Conservation (phyloP, 2,329 filamentous ascomycete genomes). For the Beauveria sp. region DNA sequence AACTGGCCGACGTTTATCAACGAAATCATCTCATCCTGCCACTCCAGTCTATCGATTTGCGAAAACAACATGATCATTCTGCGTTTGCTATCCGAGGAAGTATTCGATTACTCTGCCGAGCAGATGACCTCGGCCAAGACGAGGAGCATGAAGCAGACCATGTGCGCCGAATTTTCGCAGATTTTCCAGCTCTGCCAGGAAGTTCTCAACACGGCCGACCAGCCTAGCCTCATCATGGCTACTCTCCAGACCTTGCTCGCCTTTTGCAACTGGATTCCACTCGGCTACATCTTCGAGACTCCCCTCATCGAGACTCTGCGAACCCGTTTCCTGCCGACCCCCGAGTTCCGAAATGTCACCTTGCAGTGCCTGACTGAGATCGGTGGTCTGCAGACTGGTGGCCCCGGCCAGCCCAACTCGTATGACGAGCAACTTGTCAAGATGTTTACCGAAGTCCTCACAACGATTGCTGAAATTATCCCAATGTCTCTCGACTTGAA, state of each 20-base stretch:
- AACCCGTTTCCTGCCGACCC: conserved; percentile 83
- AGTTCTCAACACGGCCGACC: conserved; percentile 82
- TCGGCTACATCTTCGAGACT: conserved; percentile 98
- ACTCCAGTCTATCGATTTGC: conserved; percentile 92
- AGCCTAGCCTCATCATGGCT: conserved; percentile 86
- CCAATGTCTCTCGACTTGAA: conserved; percentile 86
- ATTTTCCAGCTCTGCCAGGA: conserved; percentile 98
- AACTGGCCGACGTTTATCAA: conserved; percentile 99
- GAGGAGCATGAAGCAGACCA: conserved; percentile 91
- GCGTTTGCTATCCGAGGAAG: conserved; percentile 89
- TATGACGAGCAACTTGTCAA: conserved; percentile 95
- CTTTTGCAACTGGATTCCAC: conserved; percentile 97
- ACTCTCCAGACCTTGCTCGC: conserved; percentile 91
- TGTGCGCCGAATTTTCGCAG: conserved; percentile 97
- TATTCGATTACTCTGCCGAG: conserved; percentile 97
- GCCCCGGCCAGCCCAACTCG: conserved; percentile 55
- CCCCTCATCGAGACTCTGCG: conserved; percentile 90
- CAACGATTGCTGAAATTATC: conserved; percentile 87
- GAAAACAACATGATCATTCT: conserved; percentile 99
- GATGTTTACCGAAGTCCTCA: conserved; percentile 97
- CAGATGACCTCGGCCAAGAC: conserved; percentile 99
- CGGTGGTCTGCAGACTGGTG: conserved; percentile 80
- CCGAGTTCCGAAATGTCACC: conserved; percentile 94
- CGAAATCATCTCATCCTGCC: conserved; percentile 95
- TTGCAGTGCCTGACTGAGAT: conserved; percentile 97